Percentiles rank a stretch among this genome's conserved stretches.
Evolutionary conservation across 83 land plant genomes (phyloP).

Genomic region (Thuja plicata): DNA sequence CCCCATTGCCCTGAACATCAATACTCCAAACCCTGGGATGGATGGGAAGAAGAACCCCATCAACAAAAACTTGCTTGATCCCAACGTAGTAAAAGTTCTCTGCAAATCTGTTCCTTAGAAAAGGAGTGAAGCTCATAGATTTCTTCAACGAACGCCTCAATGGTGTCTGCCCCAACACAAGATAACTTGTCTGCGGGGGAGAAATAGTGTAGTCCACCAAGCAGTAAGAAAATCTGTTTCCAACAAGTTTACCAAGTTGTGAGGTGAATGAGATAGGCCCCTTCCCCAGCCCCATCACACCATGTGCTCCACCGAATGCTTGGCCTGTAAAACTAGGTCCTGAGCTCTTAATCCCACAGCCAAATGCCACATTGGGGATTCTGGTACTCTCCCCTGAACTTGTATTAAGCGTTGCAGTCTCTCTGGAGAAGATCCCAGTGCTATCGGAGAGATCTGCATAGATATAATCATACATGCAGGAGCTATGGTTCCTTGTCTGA

Average conservation of each 20-base stretch:
- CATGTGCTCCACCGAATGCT: constrained; percentile 29
- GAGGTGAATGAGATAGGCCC: constrained; percentile 60
- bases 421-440: constrained; percentile 52
- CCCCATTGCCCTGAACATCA: constrained; percentile 56
- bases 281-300: constrained; percentile 66
- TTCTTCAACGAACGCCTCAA: constrained; percentile 5
- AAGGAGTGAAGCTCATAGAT: constrained; percentile 45
- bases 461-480: constrained; percentile 45
- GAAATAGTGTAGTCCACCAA: constrained; percentile 57
- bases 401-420: constrained; percentile 37
- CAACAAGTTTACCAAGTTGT: constrained; percentile 40
- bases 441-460: constrained; percentile 53
- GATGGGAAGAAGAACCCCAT: constrained; percentile 27
- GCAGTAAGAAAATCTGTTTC: constrained; percentile 66
- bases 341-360: constrained; percentile 46
- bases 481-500: constrained; percentile 34
- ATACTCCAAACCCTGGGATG: constrained; percentile 42
- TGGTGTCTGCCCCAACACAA: constrained; percentile 9
- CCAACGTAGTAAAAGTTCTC: constrained; percentile 62
- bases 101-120: constrained; percentile 39
- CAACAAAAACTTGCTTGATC: constrained; percentile 33
- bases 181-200: constrained; percentile 50
- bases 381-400: constrained; percentile 16
- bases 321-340: constrained; percentile 28
- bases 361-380: constrained; percentile 32